phyloP scores from a whole-genome alignment of 805 yeast species.

The Ogataea corticis region DNA sequence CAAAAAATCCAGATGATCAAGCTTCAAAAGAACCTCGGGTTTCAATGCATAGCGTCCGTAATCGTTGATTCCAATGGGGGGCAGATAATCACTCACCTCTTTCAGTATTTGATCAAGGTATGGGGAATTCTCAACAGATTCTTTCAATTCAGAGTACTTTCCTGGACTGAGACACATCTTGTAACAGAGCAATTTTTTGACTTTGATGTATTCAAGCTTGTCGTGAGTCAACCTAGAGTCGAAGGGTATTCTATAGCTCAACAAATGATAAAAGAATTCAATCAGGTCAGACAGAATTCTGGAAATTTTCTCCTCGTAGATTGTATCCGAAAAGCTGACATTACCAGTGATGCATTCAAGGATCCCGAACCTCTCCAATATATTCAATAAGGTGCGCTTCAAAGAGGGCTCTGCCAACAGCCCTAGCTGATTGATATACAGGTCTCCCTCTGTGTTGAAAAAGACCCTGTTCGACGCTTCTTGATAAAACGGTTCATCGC shows the following conservation, averaged over 20 bases:
- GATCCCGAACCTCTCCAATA: slow-evolving; percentile 60
- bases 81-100: slow-evolving; percentile 59
- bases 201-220: slow-evolving; percentile 16
- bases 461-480: slow-evolving; percentile 18
- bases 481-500: slow-evolving; percentile 39
- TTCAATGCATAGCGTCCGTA: slow-evolving; percentile 67
- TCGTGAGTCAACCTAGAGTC: slow-evolving; percentile 22
- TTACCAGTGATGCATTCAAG: slow-evolving; percentile 22
- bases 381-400: slow-evolving; percentile 36
- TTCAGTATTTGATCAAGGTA: slow-evolving; percentile 51
- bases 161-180: slow-evolving; percentile 52
- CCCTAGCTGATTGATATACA: slow-evolving; percentile 48
- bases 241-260: slow-evolving; percentile 35
- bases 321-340: slow-evolving; percentile 33
- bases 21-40: slow-evolving; percentile 39
- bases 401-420: slow-evolving; percentile 40
- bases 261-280: slow-evolving; percentile 43
- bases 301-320: slow-evolving; percentile 50
- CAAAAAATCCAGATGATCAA: slow-evolving; percentile 60
- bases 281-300: slow-evolving; percentile 45
- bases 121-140: slow-evolving; percentile 32
- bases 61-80: slow-evolving; percentile 68
- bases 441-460: slow-evolving; percentile 38
- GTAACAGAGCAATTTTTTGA: slow-evolving; percentile 48
- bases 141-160: slow-evolving; percentile 51